phyloP scores from a whole-genome alignment of 176 grass and related monocot species.

The Musa troglodytarum region DNA sequence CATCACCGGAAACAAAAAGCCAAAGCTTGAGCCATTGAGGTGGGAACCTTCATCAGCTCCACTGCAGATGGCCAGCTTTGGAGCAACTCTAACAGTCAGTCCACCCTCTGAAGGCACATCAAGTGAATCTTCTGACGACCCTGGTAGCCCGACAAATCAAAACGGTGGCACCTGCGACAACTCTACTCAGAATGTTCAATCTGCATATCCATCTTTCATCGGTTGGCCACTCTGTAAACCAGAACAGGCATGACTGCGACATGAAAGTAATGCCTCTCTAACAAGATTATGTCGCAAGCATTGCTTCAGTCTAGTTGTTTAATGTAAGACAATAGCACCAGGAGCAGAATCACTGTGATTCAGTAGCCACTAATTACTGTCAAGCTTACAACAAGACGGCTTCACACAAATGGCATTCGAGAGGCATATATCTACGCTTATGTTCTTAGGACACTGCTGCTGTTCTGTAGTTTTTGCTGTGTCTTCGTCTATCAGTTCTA shows the following conservation, averaged over 20 bases:
- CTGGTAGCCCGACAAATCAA: conserved; percentile 59
- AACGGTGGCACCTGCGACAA: conserved; percentile 35
- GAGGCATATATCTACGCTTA: neutral
- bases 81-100: conserved; percentile 41
- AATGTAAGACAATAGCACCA: neutral
- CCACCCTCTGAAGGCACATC: conserved; percentile 67
- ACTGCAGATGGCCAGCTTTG: conserved; percentile 47
- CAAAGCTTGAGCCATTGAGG: conserved; percentile 55
- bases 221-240: conserved; percentile 63
- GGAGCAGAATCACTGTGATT: neutral
- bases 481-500: too few relatives aligned
- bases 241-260: conserved; percentile 66
- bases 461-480: too few relatives aligned
- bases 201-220: conserved; percentile 40
- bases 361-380: neutral
- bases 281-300: neutral
- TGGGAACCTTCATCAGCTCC: conserved; percentile 50
- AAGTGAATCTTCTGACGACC: conserved; percentile 54
- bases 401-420: neutral
- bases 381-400: neutral
- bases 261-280: conserved; percentile 81
- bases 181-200: conserved; percentile 48
- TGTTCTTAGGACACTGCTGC: neutral
- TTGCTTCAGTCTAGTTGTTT: neutral
- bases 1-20: conserved; percentile 84